phyloP scores from a whole-genome alignment of 1,284 basidiomycete species.

The Pascua sp. region DNA sequence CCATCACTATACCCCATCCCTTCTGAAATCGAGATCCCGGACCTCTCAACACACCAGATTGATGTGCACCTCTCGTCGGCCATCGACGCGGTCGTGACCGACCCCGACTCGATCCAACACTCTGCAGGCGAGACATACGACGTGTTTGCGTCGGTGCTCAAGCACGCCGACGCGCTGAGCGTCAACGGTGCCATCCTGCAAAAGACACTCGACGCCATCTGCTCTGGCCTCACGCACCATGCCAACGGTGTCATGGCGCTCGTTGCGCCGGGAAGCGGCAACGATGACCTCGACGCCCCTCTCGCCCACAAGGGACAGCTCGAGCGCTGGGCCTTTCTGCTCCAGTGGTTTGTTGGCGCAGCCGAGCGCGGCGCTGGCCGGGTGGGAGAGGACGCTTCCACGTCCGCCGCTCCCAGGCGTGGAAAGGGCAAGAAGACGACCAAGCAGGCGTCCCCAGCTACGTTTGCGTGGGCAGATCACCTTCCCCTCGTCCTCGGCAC shows the following conservation, averaged over 20 bases:
- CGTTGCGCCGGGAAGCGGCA: slow-evolving; percentile 19
- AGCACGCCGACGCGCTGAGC: slow-evolving; percentile 35
- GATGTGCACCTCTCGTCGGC: slow-evolving; percentile 52
- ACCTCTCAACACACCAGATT: slow-evolving; percentile 52
- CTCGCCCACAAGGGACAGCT: slow-evolving; percentile 67
- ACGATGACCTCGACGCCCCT: slow-evolving; percentile 65
- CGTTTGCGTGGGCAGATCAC: slow-evolving; percentile 75
- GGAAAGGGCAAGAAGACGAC: slow-evolving; percentile 53
- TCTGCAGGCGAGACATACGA: slow-evolving; percentile 62
- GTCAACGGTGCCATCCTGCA: slow-evolving; percentile 35
- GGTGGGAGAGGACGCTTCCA: slow-evolving; percentile 14
- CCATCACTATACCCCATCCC: slow-evolving; percentile 60
- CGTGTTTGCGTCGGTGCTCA: slow-evolving; percentile 70
- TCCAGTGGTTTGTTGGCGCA: slow-evolving; percentile 76
- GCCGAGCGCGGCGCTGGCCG: slow-evolving; percentile 68
- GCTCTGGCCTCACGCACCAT: slow-evolving; percentile 33
- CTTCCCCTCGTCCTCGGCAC: slow-evolving; percentile 65
- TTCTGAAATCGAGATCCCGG: slow-evolving; percentile 62
- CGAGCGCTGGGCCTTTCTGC: slow-evolving; percentile 82
- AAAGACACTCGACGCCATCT: slow-evolving; percentile 40
- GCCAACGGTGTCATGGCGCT: slow-evolving; percentile 32
- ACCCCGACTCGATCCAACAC: slow-evolving; percentile 65
- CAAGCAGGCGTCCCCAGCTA: slow-evolving; percentile 1
- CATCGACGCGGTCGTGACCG: slow-evolving; percentile 68
- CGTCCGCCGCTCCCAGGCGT: slow-evolving; percentile 4